Conservation (phyloP, 345 rosid species). For the Gynandropsis gynandra region DNA sequence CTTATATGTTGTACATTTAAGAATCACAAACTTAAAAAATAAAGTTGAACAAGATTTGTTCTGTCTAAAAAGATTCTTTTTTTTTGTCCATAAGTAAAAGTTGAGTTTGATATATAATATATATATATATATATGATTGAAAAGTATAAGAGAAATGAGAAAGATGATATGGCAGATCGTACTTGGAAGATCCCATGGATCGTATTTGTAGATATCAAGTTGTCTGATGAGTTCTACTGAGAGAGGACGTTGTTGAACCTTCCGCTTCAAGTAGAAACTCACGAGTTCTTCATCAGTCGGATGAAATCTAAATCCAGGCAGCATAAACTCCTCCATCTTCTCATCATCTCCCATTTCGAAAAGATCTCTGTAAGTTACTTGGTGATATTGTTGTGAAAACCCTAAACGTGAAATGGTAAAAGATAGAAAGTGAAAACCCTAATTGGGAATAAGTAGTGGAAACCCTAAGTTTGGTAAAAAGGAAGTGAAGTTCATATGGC, state of each 20-base stretch:
- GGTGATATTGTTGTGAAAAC: conserved; percentile 2
- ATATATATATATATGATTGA: too few species aligned
- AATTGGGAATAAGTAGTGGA: conserved; percentile 9
- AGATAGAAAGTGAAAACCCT: conserved; percentile 14
- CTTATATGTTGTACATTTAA: too few species aligned
- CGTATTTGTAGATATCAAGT: conserved; percentile 80
- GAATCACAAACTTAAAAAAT: too few species aligned
- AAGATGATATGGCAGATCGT: conserved; percentile 20
- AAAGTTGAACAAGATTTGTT: neutral
- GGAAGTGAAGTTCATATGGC: conserved; percentile 31
- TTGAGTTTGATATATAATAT: too few species aligned
- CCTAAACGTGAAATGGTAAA: conserved; percentile 4
- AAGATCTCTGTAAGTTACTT: too few species aligned
- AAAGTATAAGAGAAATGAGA: neutral
- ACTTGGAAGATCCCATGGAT: conserved; percentile 98
- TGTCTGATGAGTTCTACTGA: conserved; percentile 75
- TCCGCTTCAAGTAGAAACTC: conserved; percentile 70
- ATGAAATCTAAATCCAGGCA: conserved; percentile 90
- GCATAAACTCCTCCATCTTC: conserved; percentile 58
- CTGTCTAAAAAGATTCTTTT: too few species aligned
- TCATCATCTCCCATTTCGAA: conserved; percentile 49
- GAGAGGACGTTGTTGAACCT: conserved; percentile 62
- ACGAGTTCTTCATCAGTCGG: conserved; percentile 95
- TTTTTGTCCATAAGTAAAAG: too few species aligned
- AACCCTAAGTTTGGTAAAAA: conserved; percentile 17